These are phyloP conservation scores for Chloranthus sessilifolius DNA, from an alignment of 164 flowering plant species.

Conservation along the genomic window DNA sequence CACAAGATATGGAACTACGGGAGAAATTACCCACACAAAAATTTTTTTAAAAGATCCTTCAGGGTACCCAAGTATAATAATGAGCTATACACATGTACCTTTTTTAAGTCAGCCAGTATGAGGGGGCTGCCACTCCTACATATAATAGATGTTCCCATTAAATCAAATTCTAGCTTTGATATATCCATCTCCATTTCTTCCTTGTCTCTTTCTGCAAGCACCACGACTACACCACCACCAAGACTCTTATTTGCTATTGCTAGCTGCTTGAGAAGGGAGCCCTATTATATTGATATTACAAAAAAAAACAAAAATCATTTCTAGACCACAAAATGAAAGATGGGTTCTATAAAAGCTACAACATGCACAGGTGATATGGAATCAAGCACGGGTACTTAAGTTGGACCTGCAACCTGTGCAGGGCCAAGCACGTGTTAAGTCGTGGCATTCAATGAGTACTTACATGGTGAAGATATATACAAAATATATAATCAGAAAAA, in stretches of 20 bases:
- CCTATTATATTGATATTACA: constrained; percentile 36
- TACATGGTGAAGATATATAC: no score
- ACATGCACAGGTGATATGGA: not conserved
- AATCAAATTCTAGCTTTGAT: constrained; percentile 83
- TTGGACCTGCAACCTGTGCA: no score
- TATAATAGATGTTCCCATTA: constrained; percentile 90
- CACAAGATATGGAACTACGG: not conserved
- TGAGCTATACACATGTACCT: no score
- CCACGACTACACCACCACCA: constrained; percentile 91
- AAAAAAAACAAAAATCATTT: constrained; percentile 3
- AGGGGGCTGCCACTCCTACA: constrained; percentile 99
- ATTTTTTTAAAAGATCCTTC: no score
- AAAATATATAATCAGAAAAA: no score
- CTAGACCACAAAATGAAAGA: not conserved
- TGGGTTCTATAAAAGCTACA: not conserved
- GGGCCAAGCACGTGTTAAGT: no score
- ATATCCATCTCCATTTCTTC: constrained; percentile 97
- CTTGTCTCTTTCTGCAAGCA: constrained; percentile 95
- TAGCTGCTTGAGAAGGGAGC: constrained; percentile 91
- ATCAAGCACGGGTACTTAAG: not conserved
- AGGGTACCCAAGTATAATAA: not conserved
- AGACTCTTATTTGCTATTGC: constrained; percentile 92
- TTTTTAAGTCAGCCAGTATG: constrained; percentile 84
- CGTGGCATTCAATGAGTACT: no score
- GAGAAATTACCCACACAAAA: not conserved